Percentiles rank a stretch among this genome's conserved stretches.
phyloP scores from a whole-genome alignment of 2,329 filamentous ascomycete species.

The Penicillium psychrosexuale region DNA sequence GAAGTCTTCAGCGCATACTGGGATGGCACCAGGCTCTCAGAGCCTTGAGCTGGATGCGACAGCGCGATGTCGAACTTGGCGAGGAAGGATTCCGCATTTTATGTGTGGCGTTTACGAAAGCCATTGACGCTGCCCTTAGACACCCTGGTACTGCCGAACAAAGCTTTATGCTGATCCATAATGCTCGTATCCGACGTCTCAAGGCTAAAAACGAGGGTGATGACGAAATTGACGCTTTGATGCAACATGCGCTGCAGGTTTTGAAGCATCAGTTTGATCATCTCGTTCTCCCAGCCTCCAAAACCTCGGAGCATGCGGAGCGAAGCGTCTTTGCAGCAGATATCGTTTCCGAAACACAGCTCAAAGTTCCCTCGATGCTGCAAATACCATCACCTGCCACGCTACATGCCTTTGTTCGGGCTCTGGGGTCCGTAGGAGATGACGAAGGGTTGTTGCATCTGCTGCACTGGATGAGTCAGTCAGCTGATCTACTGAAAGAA shows the following conservation, averaged over 20 bases:
- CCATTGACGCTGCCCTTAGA: conserved; percentile 33
- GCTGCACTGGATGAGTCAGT: conserved; percentile 43
- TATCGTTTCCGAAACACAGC: conserved; percentile 9
- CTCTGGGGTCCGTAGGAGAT: conserved; percentile 41
- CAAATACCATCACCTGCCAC: conserved; percentile 38
- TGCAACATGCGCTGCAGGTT: conserved; percentile 29
- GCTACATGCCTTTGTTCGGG: conserved; percentile 44
- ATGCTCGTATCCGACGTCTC: conserved; percentile 5
- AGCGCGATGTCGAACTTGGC: conserved; percentile 30
- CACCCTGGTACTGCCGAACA: conserved; percentile 27
- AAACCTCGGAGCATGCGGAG: conserved; percentile 22
- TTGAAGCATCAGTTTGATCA: conserved; percentile 38
- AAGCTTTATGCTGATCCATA: conserved; percentile 26
- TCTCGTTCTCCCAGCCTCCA: conserved; percentile 32
- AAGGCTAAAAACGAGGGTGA: conserved; percentile 1
- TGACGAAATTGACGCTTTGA: conserved; percentile 29
- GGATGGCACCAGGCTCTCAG: conserved; percentile 39
- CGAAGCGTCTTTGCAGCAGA: conserved; percentile 14
- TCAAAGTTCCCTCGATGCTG: conserved; percentile 31
- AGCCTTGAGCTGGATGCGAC: conserved; percentile 36
- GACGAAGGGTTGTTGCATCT: conserved; percentile 40
- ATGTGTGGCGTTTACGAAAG: conserved; percentile 36
- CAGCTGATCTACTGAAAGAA: conserved; percentile 32
- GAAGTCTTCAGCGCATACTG: conserved; percentile 32
- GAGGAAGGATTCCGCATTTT: conserved; percentile 35